phyloP scores from a whole-genome alignment of 2,329 filamentous ascomycete genomes.

The Aureobasidium lini region DNA sequence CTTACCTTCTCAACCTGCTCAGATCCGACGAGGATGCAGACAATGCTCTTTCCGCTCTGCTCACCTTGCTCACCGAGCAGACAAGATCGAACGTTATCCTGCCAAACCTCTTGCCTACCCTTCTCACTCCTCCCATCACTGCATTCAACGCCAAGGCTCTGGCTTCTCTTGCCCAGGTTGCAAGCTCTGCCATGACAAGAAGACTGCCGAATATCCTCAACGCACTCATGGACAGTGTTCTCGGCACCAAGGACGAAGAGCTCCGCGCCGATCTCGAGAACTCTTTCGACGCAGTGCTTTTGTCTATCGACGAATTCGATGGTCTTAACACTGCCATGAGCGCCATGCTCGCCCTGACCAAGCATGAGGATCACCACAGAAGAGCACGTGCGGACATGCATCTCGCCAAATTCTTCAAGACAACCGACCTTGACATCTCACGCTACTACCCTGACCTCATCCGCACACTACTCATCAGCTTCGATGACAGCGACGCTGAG shows the following conservation, averaged over 20 bases:
- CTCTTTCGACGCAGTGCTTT: conserved; percentile 81
- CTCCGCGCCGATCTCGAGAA: conserved; percentile 65
- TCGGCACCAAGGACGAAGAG: conserved; percentile 66
- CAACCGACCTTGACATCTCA: conserved; percentile 79
- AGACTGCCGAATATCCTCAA: conserved; percentile 86
- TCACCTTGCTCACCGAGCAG: conserved; percentile 89
- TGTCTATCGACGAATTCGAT: conserved; percentile 92
- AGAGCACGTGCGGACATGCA: conserved; percentile 72
- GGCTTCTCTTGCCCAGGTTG: conserved; percentile 87
- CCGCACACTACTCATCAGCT: conserved; percentile 79
- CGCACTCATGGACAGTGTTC: conserved; percentile 86
- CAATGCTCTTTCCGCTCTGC: conserved; percentile 82
- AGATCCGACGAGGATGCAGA: conserved; percentile 80
- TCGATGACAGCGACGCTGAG: conserved; percentile 74
- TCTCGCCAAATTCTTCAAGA: conserved; percentile 77
- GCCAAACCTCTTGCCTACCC: conserved; percentile 88
- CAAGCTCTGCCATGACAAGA: conserved; percentile 82
- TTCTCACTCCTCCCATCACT: conserved; percentile 83
- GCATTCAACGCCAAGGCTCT: conserved; percentile 92
- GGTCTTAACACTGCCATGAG: conserved; percentile 95
- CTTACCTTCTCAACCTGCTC: conserved; percentile 82
- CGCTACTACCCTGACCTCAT: conserved; percentile 95
- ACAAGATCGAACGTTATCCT: conserved; percentile 93
- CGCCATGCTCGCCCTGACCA: conserved; percentile 76
- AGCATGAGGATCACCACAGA: conserved; percentile 85